These are phyloP conservation scores for Chytriomyces hyalinus DNA, from an alignment of 192 early-diverging fungal species.

Conservation along the genomic window DNA sequence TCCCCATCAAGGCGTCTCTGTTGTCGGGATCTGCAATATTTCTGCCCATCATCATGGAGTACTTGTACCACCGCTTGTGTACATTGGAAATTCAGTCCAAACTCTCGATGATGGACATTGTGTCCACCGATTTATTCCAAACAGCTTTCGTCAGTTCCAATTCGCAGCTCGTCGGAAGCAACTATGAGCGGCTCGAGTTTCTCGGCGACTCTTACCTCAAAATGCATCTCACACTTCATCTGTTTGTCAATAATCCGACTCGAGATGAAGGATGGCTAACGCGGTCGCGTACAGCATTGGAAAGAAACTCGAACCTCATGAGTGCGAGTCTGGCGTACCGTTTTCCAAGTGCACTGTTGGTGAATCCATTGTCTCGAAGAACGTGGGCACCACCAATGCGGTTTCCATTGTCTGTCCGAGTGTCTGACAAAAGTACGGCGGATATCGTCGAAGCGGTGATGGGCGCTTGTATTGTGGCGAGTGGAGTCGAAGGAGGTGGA, in stretches of 20 bases:
- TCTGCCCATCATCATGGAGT: conserved; percentile 44
- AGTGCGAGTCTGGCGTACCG: conserved; percentile 52
- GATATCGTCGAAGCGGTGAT: conserved; percentile 85
- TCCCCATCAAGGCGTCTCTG: conserved; percentile 38
- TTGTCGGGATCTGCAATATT: conserved; percentile 27
- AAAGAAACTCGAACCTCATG: conserved; percentile 38
- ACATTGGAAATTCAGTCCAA: conserved; percentile 39
- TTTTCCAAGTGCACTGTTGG: conserved; percentile 9
- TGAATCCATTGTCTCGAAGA: conserved; percentile 33
- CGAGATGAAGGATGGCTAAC: conserved; percentile 29
- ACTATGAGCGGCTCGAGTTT: conserved; percentile 88
- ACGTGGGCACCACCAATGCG: conserved; percentile 10
- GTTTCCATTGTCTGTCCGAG: background rate
- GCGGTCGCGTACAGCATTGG: conserved; percentile 19
- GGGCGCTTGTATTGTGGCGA: conserved; percentile 71
- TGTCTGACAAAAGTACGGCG: conserved; percentile 84
- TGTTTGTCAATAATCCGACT: conserved; percentile 78
- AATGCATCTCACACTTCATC: conserved; percentile 69
- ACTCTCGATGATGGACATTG: conserved; percentile 21
- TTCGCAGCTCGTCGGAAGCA: conserved; percentile 61
- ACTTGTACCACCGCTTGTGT: conserved; percentile 42
- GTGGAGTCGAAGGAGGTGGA: conserved; percentile 46
- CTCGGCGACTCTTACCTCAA: conserved; percentile 92
- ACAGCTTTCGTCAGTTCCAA: conserved; percentile 76
- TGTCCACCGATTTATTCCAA: conserved; percentile 28